A percentile compares a stretch with the other conserved stretches of the same genome.
These are phyloP conservation scores for Suillus fuscotomentosus DNA, from an alignment of 768 basidiomycete genomes.

Conservation along the genomic window DNA sequence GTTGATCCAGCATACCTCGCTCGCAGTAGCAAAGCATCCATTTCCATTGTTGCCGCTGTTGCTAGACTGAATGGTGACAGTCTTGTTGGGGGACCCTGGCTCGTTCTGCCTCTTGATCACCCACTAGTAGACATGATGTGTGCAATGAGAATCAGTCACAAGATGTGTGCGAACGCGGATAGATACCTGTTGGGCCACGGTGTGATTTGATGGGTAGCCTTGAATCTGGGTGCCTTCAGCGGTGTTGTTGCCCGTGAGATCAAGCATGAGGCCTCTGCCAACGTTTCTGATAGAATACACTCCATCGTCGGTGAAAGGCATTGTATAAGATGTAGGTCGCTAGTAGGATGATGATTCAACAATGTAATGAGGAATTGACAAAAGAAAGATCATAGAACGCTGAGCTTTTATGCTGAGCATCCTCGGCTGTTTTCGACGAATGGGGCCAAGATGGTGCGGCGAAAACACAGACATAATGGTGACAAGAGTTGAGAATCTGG, in stretches of 20 bases:
- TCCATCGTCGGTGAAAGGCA: not conserved
- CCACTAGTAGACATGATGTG: not conserved
- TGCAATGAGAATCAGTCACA: not conserved
- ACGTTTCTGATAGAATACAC: not conserved
- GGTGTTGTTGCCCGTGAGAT: not conserved
- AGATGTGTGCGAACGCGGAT: not conserved
- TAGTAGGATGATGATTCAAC: not conserved
- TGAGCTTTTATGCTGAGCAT: not conserved
- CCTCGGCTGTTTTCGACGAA: not conserved
- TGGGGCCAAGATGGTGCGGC: not conserved
- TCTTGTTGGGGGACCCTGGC: not conserved
- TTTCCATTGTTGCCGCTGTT: not conserved
- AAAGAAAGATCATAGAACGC: not conserved
- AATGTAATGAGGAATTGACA: not conserved
- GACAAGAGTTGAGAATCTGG: not conserved
- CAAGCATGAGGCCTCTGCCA: not conserved
- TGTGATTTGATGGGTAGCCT: not conserved
- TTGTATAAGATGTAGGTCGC: not conserved
- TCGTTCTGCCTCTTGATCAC: not conserved
- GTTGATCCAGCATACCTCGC: not conserved
- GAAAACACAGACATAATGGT: not conserved
- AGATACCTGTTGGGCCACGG: not conserved
- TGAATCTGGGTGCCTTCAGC: not conserved
- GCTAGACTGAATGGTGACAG: not conserved
- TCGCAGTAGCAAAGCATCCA: not conserved